Evolutionary conservation across 129 eudicot genomes (phyloP), one percentile per base, ranked within the genome.

Genomic region (Ambrosia trifida): DNA sequence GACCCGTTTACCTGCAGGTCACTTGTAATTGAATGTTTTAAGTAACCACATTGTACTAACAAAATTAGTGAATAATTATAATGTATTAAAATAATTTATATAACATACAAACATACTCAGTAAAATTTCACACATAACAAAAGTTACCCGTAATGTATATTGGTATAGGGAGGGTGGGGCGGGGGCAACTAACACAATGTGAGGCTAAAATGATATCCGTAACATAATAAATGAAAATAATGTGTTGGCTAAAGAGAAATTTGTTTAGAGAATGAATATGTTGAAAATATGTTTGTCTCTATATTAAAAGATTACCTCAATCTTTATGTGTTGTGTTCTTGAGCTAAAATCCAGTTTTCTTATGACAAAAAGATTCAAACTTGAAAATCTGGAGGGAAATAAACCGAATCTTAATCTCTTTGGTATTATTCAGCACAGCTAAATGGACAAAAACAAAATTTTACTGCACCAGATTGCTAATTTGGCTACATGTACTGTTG

Each of bases 371-470:
- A 49, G 75, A 53, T 49, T 63, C 47, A 80, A 70, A 44, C 64
- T 68, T 63, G 38, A 68, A 32, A 66, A 71, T 57, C 59, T 57
- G 24, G 17, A 57, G 50, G 47, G 40, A 71, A 58, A 70, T 12
- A 51, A 56, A 30, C 52, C 54, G 80, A 73, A 43, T 43, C 79
- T 38, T 65, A 73, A 69, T 72, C 73, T 59, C 38, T 24, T 67
- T 68, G 63, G 33, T 59, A 61, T 44, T 69, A 53, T 64, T 7
- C 9, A 30, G 38, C 57, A 61, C 63, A 66, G 11, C 67, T 66
- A 72, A 45, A 76, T 75, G 66, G 74, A 41, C 80, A 74, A 74
- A 36, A 66, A 72, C 66, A 78, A 78, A 70, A 43, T 13, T 36
- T 63, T 63, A 32, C 72, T 70, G 68, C 43, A 56, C 78, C 69